phyloP scores from a whole-genome alignment of 176 grass and related monocot species.

The Musa beccarii region DNA sequence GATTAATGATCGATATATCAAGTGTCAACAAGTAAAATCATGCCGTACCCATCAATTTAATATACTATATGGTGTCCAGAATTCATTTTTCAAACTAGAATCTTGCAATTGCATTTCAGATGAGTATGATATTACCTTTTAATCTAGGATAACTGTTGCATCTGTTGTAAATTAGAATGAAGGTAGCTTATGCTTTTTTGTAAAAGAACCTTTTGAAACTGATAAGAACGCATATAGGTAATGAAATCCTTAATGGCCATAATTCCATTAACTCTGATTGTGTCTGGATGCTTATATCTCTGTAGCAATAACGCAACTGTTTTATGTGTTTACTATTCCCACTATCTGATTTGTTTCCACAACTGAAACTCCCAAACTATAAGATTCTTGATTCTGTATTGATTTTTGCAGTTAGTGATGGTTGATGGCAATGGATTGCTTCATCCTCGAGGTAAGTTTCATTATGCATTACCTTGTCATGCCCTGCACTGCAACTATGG shows the following conservation, averaged over 20 bases:
- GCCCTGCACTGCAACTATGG: too few species aligned
- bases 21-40: too few species aligned
- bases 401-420: conserved; percentile 63
- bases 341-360: background rate
- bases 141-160: too few species aligned
- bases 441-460: conserved; percentile 63
- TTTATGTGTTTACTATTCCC: background rate
- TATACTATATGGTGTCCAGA: background rate
- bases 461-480: background rate
- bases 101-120: background rate
- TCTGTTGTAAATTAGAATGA: too few species aligned
- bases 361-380: background rate
- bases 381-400: background rate
- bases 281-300: background rate
- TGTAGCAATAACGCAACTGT: background rate
- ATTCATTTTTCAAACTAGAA: background rate
- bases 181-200: too few species aligned
- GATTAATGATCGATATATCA: too few species aligned
- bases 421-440: conserved; percentile 97
- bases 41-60: background rate
- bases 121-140: too few species aligned
- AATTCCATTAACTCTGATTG: too few species aligned
- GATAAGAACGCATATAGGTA: too few species aligned
- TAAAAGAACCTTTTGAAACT: too few species aligned
- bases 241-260: too few species aligned